A percentile compares a stretch with the other conserved stretches of the same genome.
Evolutionary conservation across 352 stramenopile genomes (phyloP).

Genomic region (Globisporangium echinulatum): DNA sequence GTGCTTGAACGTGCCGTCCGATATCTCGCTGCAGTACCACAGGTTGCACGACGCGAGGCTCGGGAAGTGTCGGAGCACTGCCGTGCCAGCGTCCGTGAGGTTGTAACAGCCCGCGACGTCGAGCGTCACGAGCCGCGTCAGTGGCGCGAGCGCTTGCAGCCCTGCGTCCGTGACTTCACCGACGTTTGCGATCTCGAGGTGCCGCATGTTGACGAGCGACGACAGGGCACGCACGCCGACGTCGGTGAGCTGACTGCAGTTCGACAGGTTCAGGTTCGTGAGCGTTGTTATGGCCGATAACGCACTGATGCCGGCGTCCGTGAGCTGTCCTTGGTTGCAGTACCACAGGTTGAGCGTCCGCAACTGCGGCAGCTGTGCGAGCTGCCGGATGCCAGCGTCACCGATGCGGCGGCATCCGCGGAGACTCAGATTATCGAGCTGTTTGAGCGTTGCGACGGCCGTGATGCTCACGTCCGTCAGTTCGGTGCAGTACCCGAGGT

Average conservation of each 20-base stretch:
- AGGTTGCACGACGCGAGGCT: constrained; percentile 64
- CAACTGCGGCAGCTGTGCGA: constrained; percentile 31
- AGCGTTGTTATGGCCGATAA: constrained; percentile 44
- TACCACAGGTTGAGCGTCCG: constrained; percentile 75
- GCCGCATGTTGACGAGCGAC: constrained; percentile 48
- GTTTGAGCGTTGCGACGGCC: constrained; percentile 32
- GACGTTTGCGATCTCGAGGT: constrained; percentile 73
- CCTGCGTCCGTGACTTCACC: constrained; percentile 64
- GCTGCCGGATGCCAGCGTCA: constrained; percentile 39
- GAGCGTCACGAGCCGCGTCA: constrained; percentile 52
- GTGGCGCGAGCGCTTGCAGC: constrained; percentile 36
- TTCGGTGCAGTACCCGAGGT: constrained; percentile 74
- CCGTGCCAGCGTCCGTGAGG: constrained; percentile 58
- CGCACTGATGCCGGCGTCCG: constrained; percentile 46
- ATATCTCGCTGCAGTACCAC: constrained; percentile 83
- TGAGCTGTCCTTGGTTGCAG: constrained; percentile 72
- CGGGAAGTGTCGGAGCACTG: constrained; percentile 47
- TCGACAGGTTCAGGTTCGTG: constrained; percentile 67
- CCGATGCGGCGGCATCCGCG: constrained; percentile 54
- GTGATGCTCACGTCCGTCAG: constrained; percentile 52
- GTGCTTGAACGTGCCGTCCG: constrained; percentile 49
- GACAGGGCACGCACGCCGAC: constrained; percentile 39
- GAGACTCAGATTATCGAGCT: constrained; percentile 51
- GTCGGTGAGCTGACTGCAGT: constrained; percentile 75
- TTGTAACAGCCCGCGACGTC: constrained; percentile 80